Evolutionary conservation across 257 asterid species (phyloP).

Genomic region (Asclepias syriaca): DNA sequence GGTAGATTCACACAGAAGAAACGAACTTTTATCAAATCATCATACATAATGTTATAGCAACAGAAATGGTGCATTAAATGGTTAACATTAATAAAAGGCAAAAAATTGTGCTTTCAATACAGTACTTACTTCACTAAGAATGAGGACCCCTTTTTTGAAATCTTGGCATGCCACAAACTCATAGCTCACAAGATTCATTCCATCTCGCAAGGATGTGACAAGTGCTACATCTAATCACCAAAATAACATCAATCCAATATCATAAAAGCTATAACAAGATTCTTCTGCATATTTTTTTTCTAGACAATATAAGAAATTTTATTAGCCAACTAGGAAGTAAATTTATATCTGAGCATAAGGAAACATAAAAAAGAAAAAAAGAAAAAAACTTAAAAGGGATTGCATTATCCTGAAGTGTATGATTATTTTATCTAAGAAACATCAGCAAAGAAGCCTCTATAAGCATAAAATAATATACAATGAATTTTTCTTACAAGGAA

Average conservation of each 20-base stretch:
- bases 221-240: slow-evolving; percentile 78
- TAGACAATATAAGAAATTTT: background rate
- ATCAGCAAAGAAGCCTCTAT: background rate
- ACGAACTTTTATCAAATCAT: background rate
- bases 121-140: slow-evolving; percentile 77
- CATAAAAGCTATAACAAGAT: slow-evolving; percentile 17
- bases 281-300: background rate
- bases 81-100: slow-evolving; percentile 1
- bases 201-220: slow-evolving; percentile 93
- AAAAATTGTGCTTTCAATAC: slow-evolving; percentile 10
- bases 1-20: background rate
- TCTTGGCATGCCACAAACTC: slow-evolving; percentile 98
- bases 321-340: slow-evolving; percentile 2
- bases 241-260: slow-evolving; percentile 15
- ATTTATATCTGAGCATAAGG: background rate
- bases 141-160: slow-evolving; percentile 83
- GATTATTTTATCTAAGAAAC: background rate
- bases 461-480: background rate
- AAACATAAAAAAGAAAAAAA: too few relatives aligned
- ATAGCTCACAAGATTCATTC: slow-evolving; percentile 98
- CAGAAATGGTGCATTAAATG: background rate
- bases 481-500: background rate
- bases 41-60: background rate
- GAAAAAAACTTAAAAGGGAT: background rate
- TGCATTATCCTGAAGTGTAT: background rate